These are phyloP conservation scores for Epichloe gansuensis DNA, from an alignment of 2,329 filamentous ascomycete species.

Conservation along the genomic window DNA sequence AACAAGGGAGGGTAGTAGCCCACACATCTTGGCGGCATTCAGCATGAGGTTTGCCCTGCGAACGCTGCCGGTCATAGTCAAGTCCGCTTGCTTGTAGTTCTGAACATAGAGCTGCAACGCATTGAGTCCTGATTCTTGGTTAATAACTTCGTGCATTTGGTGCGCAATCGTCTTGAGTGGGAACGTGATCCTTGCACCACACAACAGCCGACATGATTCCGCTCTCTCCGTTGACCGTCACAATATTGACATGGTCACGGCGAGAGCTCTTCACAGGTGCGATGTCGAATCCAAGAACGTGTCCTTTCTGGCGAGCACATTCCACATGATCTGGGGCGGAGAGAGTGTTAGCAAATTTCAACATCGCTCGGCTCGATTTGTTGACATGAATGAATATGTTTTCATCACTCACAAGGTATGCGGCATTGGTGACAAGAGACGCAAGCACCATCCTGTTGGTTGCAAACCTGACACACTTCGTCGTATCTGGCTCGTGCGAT, in stretches of 20 bases:
- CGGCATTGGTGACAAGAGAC: slow-evolving; percentile 70
- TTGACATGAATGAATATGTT: neutral
- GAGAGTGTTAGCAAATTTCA: slow-evolving; percentile 5
- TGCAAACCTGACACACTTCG: slow-evolving; percentile 75
- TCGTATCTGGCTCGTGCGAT: slow-evolving; percentile 64
- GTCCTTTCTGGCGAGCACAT: slow-evolving; percentile 76
- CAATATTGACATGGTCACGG: slow-evolving; percentile 66
- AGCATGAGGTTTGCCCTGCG: slow-evolving; percentile 77
- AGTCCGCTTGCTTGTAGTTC: slow-evolving; percentile 89
- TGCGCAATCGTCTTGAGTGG: slow-evolving; percentile 62
- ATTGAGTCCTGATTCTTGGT: slow-evolving; percentile 53
- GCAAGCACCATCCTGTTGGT: slow-evolving; percentile 62
- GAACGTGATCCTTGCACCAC: slow-evolving; percentile 85
- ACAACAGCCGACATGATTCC: slow-evolving; percentile 76
- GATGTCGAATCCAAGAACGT: slow-evolving; percentile 81
- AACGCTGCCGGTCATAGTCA: slow-evolving; percentile 79
- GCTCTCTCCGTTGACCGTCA: slow-evolving; percentile 68
- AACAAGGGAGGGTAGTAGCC: slow-evolving; percentile 18
- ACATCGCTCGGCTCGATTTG: neutral
- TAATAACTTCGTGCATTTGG: slow-evolving; percentile 63
- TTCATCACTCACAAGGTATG: slow-evolving; percentile 28
- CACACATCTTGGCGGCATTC: slow-evolving; percentile 44
- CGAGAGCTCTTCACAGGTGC: slow-evolving; percentile 80
- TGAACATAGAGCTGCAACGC: slow-evolving; percentile 78
- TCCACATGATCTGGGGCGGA: slow-evolving; percentile 51